Evolutionary conservation across 1,284 basidiomycete genomes (phyloP), one percentile per base, ranked within the genome.

Genomic region (Melampsora larici-populina): DNA sequence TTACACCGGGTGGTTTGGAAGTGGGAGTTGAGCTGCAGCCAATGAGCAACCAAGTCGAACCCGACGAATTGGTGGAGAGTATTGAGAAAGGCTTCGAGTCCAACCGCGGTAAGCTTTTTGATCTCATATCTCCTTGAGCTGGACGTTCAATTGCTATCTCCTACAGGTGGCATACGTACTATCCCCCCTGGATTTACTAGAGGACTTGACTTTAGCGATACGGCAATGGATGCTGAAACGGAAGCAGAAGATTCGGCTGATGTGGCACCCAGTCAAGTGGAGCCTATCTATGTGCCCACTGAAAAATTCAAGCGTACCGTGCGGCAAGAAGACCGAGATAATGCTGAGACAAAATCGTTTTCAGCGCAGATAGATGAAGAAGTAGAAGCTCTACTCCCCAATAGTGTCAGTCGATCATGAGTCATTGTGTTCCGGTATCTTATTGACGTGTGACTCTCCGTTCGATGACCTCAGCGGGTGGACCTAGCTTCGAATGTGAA

Each of bases 141-240:
- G 29, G 29, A 24, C 55, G 24, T 8, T 58, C 13, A 43, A 8
- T 43, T 7, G 11, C 40, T 64, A 18, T 65, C 49, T 49, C 36
- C 21, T 11, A 26, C 26, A 80, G 81, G 83, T 68, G 82, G 81
- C 60, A 82, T 86, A 31, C 81, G 83, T 13, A 84, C 83, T 6
- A 82, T 86, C 33, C 84, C 86, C 0, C 86, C 86, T 9, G 86
- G 86, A 18, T 85, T 86, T 79, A 81, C 82, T 7, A 80, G 85
- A 79, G 92, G 93, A 0, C 84, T 93, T 72, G 87, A 88, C 76
- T 85, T 92, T 73, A 86, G 88, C 7, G 88, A 78, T n/a, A 55
- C 79, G 2, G 69, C 63, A 2, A 80, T 88, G 9, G 85, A 86
- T 17, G 81, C 85, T 0, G 83, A 89, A 2, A 80, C 80, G 31